Conservation (phyloP, 768 basidiomycete species). For the Ephemerocybe angulata region DNA sequence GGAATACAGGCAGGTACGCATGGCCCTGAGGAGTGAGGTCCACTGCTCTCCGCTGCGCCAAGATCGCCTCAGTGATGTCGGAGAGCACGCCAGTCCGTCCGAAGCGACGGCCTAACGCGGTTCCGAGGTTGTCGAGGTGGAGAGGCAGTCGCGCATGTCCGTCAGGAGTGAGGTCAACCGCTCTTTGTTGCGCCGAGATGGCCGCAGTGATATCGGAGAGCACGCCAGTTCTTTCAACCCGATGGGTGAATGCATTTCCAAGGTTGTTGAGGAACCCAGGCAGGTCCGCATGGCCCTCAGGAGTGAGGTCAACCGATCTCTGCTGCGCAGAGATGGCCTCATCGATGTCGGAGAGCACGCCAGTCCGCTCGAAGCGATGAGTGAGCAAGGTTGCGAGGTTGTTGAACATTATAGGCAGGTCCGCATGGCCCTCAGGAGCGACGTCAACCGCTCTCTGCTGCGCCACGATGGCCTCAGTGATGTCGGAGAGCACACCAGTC, state of each 20-base stretch:
- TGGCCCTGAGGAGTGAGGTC: no score
- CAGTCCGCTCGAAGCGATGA: neutral
- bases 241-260: conserved; percentile 14
- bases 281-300: neutral
- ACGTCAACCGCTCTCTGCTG: neutral
- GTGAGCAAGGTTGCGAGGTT: neutral
- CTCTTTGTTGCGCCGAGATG: conserved; percentile 1
- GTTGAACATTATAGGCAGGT: neutral
- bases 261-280: conserved; percentile 13
- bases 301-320: neutral
- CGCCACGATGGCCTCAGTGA: neutral
- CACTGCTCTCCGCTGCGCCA: no score
- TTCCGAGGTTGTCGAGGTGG: neutral
- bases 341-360: neutral
- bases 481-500: neutral
- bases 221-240: conserved; percentile 21
- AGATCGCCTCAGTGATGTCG: no score
- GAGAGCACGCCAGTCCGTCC: neutral
- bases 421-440: neutral
- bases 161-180: neutral
- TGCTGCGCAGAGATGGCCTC: neutral
- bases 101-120: neutral
- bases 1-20: no score
- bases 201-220: conserved; percentile 15
- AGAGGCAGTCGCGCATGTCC: neutral